Percentiles rank a stretch among this genome's conserved stretches.
Evolutionary conservation across 2,329 filamentous ascomycete genomes (phyloP).

Genomic region (Ceratocystis albifundus): DNA sequence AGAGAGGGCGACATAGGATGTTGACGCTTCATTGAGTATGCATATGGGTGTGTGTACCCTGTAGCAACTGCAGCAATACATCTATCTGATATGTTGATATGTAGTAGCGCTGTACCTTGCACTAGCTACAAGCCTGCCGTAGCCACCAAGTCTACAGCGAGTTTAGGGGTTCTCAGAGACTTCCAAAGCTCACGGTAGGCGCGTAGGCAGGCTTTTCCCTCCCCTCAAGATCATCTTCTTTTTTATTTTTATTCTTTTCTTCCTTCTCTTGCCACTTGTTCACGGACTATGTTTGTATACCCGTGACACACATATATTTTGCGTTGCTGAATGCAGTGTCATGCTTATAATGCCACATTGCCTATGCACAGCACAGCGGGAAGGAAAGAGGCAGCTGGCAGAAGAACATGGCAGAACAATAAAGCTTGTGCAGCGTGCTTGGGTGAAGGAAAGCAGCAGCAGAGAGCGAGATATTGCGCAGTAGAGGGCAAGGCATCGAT

Average conservation of each 20-base stretch:
- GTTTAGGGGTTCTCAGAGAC: background rate
- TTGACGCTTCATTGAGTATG: too few species aligned
- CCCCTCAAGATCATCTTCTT: background rate
- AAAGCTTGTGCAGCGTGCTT: background rate
- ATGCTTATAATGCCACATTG: conserved; percentile 6
- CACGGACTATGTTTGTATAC: background rate
- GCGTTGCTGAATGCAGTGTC: conserved; percentile 8
- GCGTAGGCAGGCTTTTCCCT: too few species aligned
- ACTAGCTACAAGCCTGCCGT: background rate
- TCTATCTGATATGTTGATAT: too few species aligned
- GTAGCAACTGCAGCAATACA: too few species aligned
- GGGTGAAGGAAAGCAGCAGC: background rate
- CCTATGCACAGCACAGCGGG: conserved; percentile 6
- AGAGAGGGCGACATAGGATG: too few species aligned
- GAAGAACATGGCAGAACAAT: background rate
- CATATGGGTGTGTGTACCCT: too few species aligned
- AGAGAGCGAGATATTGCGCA: background rate
- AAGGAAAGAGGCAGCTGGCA: conserved; percentile 5
- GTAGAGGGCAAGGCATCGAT: background rate
- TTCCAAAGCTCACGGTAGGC: background rate
- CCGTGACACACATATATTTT: background rate
- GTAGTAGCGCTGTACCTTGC: too few species aligned
- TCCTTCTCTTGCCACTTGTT: background rate
- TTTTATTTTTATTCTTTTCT: too few species aligned
- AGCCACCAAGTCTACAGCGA: background rate